These are phyloP conservation scores for Zygotorulaspora mrakii DNA, from an alignment of 1,139 yeast species.

Conservation along the genomic window DNA sequence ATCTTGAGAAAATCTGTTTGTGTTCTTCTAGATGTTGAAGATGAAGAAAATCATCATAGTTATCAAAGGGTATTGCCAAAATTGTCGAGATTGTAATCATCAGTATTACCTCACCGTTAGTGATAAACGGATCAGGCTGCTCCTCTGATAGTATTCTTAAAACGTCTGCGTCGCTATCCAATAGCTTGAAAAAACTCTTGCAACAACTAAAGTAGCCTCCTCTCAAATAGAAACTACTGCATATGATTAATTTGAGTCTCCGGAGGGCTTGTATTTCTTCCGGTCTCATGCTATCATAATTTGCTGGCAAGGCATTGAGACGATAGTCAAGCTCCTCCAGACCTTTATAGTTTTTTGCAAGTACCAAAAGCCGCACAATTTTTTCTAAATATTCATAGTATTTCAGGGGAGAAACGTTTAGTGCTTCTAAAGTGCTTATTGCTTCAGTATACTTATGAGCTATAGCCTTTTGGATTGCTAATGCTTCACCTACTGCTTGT, in stretches of 20 bases:
- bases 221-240: conserved; percentile 23
- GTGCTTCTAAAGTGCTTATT: conserved; percentile 19
- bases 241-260: conserved; percentile 21
- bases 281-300: conserved; percentile 1
- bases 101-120: conserved; percentile 21
- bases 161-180: conserved; percentile 19
- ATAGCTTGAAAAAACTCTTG: conserved; percentile 21
- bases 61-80: conserved; percentile 30
- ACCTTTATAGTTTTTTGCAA: conserved; percentile 22
- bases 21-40: conserved; percentile 20
- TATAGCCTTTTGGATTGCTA: conserved; percentile 15
- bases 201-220: conserved; percentile 28
- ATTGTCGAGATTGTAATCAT: conserved; percentile 28
- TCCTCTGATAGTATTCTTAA: conserved; percentile 10
- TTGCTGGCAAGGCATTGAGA: conserved; percentile 11
- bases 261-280: conserved; percentile 19
- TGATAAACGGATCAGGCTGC: conserved; percentile 14
- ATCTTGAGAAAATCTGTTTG: conserved; percentile 15
- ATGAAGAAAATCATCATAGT: conserved; percentile 27
- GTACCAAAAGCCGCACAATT: conserved; percentile 19
- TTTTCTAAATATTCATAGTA: conserved; percentile 21
- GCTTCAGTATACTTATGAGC: conserved; percentile 27
- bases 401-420: conserved; percentile 5
- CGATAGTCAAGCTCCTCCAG: conserved; percentile 28
- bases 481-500: conserved; percentile 2